Percentiles rank a stretch among this genome's conserved stretches.
phyloP scores from a whole-genome alignment of 2,329 filamentous ascomycete species.

The Xylariaceae sp. region DNA sequence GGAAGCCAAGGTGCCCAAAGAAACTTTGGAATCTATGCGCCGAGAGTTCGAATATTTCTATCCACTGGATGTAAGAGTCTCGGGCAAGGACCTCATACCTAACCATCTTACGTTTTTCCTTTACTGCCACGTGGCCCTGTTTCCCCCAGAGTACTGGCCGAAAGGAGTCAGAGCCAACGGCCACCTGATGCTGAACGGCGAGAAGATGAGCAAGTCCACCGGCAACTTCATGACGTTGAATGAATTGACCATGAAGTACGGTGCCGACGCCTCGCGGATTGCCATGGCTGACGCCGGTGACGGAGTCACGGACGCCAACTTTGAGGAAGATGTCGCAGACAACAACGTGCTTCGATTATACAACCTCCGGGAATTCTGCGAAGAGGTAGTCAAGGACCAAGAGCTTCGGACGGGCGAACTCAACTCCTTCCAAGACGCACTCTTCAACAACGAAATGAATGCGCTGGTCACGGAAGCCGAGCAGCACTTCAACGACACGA shows the following conservation, averaged over 20 bases:
- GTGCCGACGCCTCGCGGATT: slow-evolving; percentile 84
- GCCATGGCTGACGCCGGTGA: slow-evolving; percentile 92
- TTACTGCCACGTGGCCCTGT: slow-evolving; percentile 86
- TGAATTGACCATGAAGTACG: slow-evolving; percentile 80
- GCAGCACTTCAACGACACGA: slow-evolving; percentile 50
- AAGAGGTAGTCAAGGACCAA: slow-evolving; percentile 70
- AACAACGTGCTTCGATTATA: slow-evolving; percentile 74
- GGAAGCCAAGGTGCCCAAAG: slow-evolving; percentile 64
- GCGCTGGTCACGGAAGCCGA: slow-evolving; percentile 69
- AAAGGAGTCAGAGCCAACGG: slow-evolving; percentile 81
- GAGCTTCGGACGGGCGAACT: slow-evolving; percentile 69
- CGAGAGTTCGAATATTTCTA: slow-evolving; percentile 13
- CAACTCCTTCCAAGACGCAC: slow-evolving; percentile 72
- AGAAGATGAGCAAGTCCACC: slow-evolving; percentile 97
- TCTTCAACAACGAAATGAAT: slow-evolving; percentile 94
- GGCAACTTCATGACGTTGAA: slow-evolving; percentile 93
- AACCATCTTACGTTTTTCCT: slow-evolving; percentile 95
- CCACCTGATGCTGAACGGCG: slow-evolving; percentile 87
- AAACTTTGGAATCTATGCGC: slow-evolving; percentile 49
- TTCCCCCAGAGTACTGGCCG: slow-evolving; percentile 83
- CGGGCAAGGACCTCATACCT: slow-evolving; percentile 86
- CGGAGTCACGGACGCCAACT: slow-evolving; percentile 90
- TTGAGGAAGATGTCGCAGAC: slow-evolving; percentile 91
- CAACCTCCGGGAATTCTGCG: slow-evolving; percentile 80
- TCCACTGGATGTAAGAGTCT: slow-evolving; percentile 37